Evolutionary conservation across 257 asterid species (phyloP).

Genomic region (Osmanthus fragrans): DNA sequence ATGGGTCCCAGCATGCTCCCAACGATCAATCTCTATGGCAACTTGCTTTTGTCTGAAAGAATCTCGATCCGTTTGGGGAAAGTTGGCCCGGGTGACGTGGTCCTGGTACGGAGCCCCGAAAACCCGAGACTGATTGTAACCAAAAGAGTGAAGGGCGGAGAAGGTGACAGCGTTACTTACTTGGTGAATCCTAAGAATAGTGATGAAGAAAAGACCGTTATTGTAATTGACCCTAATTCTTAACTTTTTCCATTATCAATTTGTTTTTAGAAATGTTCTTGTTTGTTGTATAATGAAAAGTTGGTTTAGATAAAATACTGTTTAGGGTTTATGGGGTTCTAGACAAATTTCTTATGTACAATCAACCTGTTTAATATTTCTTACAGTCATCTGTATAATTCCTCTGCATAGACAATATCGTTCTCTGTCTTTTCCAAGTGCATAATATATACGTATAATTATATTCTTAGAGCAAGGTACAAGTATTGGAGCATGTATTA

Average conservation of each 20-base stretch:
- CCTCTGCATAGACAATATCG: not conserved
- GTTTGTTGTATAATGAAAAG: not conserved
- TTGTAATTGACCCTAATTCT: slow-evolving; percentile 38
- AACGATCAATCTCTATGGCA: slow-evolving; percentile 49
- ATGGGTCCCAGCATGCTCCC: slow-evolving; percentile 88
- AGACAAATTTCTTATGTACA: not conserved
- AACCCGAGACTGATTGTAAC: slow-evolving; percentile 48
- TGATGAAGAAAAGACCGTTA: slow-evolving; percentile 39
- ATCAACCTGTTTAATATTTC: not conserved
- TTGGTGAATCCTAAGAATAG: slow-evolving; percentile 29
- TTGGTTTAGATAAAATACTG: not conserved
- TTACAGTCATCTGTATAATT: not conserved
- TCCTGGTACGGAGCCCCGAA: slow-evolving; percentile 61
- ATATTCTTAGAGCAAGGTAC: not conserved
- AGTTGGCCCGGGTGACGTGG: slow-evolving; percentile 64
- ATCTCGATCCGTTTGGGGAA: slow-evolving; percentile 51
- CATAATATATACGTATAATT: not conserved
- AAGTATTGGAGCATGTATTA: not conserved
- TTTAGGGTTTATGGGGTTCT: slow-evolving; percentile 2
- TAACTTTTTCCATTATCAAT: not conserved
- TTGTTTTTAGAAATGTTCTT: not conserved
- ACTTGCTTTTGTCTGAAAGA: slow-evolving; percentile 54
- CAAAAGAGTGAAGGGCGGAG: slow-evolving; percentile 69
- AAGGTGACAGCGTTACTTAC: slow-evolving; percentile 62
- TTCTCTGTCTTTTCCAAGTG: not conserved